Evolutionary conservation across 306 rosid genomes (phyloP).

Genomic region (Dalbergia oliveri): DNA sequence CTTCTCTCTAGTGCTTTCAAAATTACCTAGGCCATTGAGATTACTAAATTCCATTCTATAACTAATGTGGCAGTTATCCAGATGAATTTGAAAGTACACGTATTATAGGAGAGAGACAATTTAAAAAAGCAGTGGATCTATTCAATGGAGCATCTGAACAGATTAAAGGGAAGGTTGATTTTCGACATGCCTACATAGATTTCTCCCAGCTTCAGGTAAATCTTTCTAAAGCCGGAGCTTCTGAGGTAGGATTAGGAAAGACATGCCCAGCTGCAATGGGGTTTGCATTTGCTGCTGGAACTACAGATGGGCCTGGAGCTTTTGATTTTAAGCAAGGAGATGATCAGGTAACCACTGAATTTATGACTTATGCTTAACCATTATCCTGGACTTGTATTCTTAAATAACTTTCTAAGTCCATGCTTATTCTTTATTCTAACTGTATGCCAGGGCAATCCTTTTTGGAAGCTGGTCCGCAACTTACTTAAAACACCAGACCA

Average conservation of each 20-base stretch:
- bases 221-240: conserved; percentile 61
- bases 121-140: conserved; percentile 83
- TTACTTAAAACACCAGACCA: conserved; percentile 73
- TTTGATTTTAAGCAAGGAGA: conserved; percentile 97
- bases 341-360: conserved; percentile 65
- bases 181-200: conserved; percentile 84
- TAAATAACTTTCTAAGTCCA: conserved; percentile 13
- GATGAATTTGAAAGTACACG: conserved; percentile 99
- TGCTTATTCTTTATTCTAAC: conserved; percentile 42
- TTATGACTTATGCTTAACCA: conserved; percentile 14
- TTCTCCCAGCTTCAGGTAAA: conserved; percentile 83
- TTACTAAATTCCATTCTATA: conserved; percentile 43
- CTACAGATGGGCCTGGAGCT: conserved; percentile 99
- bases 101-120: conserved; percentile 86
- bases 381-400: conserved; percentile 29
- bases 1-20: conserved; percentile 35
- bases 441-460: conserved; percentile 80
- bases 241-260: conserved; percentile 62
- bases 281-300: conserved; percentile 96
- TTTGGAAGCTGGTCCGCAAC: conserved; percentile 86
- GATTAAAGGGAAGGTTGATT: conserved; percentile 80
- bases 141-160: conserved; percentile 79
- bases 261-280: conserved; percentile 99
- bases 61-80: conserved; percentile 75
- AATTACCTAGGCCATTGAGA: conserved; percentile 16